Evolutionary conservation across 192 early-diverging fungal genomes (phyloP).

Genomic region (Pilaira anomala): DNA sequence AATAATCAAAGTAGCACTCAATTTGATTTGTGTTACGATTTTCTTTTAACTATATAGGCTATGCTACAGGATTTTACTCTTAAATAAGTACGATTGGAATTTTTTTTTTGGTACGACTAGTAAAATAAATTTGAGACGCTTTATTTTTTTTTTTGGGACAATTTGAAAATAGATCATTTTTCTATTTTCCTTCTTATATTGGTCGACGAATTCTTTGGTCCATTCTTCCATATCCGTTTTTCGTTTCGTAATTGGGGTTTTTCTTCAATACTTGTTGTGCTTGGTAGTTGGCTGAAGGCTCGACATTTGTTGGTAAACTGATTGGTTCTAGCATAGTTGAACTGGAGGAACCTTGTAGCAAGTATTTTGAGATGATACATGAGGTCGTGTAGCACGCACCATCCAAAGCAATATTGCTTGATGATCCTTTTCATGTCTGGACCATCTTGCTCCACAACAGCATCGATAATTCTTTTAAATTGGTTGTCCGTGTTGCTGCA

Average conservation of each 20-base stretch:
- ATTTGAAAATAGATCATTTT: conserved; percentile 11
- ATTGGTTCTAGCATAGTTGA: conserved; percentile 12
- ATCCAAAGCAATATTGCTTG: background rate
- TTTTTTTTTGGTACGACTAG: no score
- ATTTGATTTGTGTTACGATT: no score
- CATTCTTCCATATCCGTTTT: conserved; percentile 19
- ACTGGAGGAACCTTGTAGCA: no score
- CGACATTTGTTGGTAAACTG: background rate
- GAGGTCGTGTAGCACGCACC: background rate
- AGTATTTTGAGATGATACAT: conserved; percentile 14
- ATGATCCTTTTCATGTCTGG: background rate
- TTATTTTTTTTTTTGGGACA: no score
- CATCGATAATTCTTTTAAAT: conserved; percentile 9
- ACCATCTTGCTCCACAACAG: background rate
- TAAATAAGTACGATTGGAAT: no score
- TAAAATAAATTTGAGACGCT: no score
- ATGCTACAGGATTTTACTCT: no score
- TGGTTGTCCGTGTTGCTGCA: background rate
- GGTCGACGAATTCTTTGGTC: conserved; percentile 4
- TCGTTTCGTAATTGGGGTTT: background rate
- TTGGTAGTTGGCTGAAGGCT: background rate
- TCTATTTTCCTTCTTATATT: conserved; percentile 5
- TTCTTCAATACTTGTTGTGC: background rate
- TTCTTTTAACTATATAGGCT: no score
- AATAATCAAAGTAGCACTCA: no score